Evolutionary conservation across 208 protist genomes (phyloP), one percentile per base, ranked within the genome.

Genomic region (Naegleria gruberi): DNA sequence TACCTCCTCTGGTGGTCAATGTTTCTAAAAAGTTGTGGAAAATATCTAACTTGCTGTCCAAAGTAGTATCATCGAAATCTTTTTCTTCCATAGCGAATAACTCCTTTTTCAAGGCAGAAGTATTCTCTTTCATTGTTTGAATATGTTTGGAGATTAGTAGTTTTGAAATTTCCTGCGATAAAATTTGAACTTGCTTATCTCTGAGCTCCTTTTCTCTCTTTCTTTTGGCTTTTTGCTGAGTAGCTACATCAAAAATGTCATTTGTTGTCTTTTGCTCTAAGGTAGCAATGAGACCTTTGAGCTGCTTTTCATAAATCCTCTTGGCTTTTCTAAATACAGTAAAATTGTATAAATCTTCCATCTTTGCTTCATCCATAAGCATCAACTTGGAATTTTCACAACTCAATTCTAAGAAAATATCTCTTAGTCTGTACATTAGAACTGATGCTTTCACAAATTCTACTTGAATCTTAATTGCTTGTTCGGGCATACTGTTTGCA

Each of bases 401-500:
- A 40, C 23, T 55, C 17, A 87, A 51, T 1, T 87, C 30, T 10
- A 87, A 40, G 41, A 87, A 87, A 55, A 40, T 17, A 17, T 51
- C 44, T 37, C 37, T 82, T 7, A 90, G 12, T 34, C 40, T 15
- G 8, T 26, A 51, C 10, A 74, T 82, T 12, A 46, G 6, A 7
- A 90, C 43, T 1, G 46, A 74, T 15, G 19, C 6, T 37, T 90
- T 34, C 23, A 74, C 8, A 23, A 90, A 90, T 23, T 90, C 74
- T 57, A 90, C 7, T 74, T 90, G 87, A n/a, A 42, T 41, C 17
- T 46, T 15, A 10, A 74, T 26, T 34, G 46, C 12, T 45, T 34
- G 87, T 26, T 90, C 87, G 5, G 87, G 81, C 41, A 57, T 82
- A 26, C 87, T 90, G 43, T 46, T 90, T n/a, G 87, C 5, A 15